Percentiles rank a stretch among this genome's conserved stretches.
Conservation (phyloP, 2,329 filamentous ascomycete species). For the Fonsecaea erecta region DNA sequence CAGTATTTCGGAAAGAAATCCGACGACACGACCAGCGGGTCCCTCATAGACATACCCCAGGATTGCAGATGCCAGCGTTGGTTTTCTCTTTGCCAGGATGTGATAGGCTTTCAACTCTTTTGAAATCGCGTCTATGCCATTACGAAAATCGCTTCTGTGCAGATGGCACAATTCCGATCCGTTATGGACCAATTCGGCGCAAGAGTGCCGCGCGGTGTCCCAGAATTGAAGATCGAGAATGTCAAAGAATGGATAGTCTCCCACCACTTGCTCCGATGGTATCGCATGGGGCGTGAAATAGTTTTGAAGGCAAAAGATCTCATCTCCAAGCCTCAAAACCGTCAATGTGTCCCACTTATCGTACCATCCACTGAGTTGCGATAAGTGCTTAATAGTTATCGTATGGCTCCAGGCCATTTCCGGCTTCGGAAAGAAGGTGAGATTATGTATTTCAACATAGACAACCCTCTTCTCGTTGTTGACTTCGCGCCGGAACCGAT, state of each 20-base stretch:
- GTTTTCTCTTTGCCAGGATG: background rate
- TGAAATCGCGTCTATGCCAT: background rate
- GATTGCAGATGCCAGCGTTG: background rate
- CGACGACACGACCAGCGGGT: background rate
- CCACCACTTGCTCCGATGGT: background rate
- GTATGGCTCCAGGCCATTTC: background rate
- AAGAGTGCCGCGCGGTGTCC: too few relatives aligned
- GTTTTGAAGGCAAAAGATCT: background rate
- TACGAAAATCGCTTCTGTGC: background rate
- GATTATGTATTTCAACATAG: background rate
- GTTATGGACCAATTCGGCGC: background rate
- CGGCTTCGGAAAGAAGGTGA: background rate
- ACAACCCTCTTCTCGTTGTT: background rate
- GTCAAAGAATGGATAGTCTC: background rate
- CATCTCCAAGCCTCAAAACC: background rate
- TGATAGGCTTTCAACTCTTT: background rate
- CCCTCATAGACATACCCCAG: background rate
- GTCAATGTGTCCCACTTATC: background rate
- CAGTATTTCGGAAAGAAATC: background rate
- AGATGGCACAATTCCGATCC: background rate
- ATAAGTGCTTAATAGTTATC: background rate
- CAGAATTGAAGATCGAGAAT: background rate
- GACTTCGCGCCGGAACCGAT: background rate
- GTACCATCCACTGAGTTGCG: background rate
- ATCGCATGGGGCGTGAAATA: background rate